These are phyloP conservation scores for Mariannaea sp. DNA, from an alignment of 2,329 filamentous ascomycete species.

Conservation along the genomic window DNA sequence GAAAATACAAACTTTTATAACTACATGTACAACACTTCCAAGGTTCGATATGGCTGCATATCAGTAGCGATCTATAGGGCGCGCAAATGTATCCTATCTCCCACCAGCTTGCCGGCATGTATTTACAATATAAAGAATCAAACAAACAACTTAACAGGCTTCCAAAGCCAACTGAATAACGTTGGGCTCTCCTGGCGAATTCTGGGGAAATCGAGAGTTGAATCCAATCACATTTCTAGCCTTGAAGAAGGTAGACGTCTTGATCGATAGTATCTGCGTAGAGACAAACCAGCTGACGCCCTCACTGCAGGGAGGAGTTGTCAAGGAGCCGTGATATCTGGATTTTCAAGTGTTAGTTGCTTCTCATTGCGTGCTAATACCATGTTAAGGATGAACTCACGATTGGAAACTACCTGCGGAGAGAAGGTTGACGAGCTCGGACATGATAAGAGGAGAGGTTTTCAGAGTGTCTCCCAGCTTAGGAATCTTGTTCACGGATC, in stretches of 20 bases:
- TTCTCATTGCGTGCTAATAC: neutral
- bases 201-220: slow-evolving; percentile 61
- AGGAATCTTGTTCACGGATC: slow-evolving; percentile 43
- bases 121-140: neutral
- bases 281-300: slow-evolving; percentile 59
- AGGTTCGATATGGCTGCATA: too few relatives aligned
- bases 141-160: neutral
- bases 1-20: too few relatives aligned
- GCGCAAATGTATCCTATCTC: too few relatives aligned
- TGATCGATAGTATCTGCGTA: slow-evolving; percentile 52
- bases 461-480: slow-evolving; percentile 46
- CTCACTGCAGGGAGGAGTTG: slow-evolving; percentile 66
- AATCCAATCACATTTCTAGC: slow-evolving; percentile 60
- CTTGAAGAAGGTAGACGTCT: slow-evolving; percentile 53
- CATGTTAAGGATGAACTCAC: slow-evolving; percentile 26
- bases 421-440: slow-evolving; percentile 39
- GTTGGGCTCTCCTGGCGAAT: slow-evolving; percentile 48
- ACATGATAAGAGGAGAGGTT: slow-evolving; percentile 50
- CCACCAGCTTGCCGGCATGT: too few relatives aligned
- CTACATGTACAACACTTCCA: too few relatives aligned
- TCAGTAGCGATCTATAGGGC: too few relatives aligned
- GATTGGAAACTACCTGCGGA: slow-evolving; percentile 39
- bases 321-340: slow-evolving; percentile 62
- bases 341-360: slow-evolving; percentile 9
- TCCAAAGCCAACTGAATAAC: slow-evolving; percentile 8